phyloP scores from a whole-genome alignment of 768 basidiomycete species.

The Suillus variegatus region DNA sequence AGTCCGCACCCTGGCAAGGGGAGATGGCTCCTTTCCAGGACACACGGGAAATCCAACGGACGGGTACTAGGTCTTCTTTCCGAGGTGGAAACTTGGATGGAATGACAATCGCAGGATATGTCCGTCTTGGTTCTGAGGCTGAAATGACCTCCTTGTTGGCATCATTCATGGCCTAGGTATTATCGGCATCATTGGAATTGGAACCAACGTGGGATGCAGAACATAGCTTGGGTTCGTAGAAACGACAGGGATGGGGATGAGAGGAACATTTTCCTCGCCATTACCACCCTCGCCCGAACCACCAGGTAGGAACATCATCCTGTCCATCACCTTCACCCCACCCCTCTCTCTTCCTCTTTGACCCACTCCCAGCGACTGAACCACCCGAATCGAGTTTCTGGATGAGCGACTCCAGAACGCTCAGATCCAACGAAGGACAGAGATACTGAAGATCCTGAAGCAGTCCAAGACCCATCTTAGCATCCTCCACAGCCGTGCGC shows the following conservation, averaged over 20 bases:
- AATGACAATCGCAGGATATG: background rate
- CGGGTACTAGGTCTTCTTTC: constrained; percentile 44
- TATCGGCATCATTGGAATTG: background rate
- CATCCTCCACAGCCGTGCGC: constrained; percentile 46
- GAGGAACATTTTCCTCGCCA: background rate
- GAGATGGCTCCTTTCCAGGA: constrained; percentile 34
- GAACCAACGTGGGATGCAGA: background rate
- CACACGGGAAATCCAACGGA: constrained; percentile 49
- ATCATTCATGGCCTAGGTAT: background rate
- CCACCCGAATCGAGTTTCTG: background rate
- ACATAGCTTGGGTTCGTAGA: background rate
- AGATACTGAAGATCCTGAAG: constrained; percentile 31
- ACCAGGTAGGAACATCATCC: background rate
- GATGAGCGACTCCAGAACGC: background rate
- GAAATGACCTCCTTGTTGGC: background rate
- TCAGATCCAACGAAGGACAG: constrained; percentile 8
- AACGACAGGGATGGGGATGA: background rate
- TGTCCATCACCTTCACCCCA: constrained; percentile 4
- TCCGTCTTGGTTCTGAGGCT: background rate
- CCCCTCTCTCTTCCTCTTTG: constrained; percentile 2
- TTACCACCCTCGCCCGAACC: background rate
- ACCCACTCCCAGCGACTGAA: background rate
- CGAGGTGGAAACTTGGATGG: background rate
- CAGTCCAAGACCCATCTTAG: constrained; percentile 45
- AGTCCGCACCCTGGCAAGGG: constrained; percentile 17